phyloP scores from a whole-genome alignment of 805 yeast species.

The Candida alai region DNA sequence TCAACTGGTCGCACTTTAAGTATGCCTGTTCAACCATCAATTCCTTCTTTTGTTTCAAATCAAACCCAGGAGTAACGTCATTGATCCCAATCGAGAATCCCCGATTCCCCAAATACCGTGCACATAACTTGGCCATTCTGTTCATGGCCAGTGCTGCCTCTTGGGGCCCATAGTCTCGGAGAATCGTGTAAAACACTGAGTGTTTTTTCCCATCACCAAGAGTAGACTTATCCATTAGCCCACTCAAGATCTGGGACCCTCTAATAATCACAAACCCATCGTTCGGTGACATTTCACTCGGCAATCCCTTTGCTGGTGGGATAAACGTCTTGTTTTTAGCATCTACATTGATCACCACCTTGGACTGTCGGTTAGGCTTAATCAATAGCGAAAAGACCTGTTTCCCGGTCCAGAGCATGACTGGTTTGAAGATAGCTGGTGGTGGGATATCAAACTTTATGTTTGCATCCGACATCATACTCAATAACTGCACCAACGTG shows the following conservation, averaged over 20 bases:
- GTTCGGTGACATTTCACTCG: slow-evolving; percentile 95
- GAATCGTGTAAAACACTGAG: slow-evolving; percentile 90
- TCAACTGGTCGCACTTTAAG: slow-evolving; percentile 85
- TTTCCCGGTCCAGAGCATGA: slow-evolving; percentile 93
- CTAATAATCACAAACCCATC: slow-evolving; percentile 92
- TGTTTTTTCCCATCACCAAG: slow-evolving; percentile 98
- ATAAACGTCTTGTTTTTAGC: slow-evolving; percentile 88
- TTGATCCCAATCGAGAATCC: slow-evolving; percentile 97
- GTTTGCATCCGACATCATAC: slow-evolving; percentile 95
- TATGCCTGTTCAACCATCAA: slow-evolving; percentile 88
- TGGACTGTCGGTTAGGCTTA: slow-evolving; percentile 70
- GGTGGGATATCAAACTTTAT: slow-evolving; percentile 91
- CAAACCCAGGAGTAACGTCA: slow-evolving; percentile 91
- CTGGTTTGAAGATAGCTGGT: slow-evolving; percentile 90
- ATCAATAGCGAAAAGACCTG: slow-evolving; percentile 88
- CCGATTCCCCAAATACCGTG: slow-evolving; percentile 87
- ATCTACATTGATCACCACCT: slow-evolving; percentile 84
- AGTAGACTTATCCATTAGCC: slow-evolving; percentile 95
- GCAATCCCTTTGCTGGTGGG: slow-evolving; percentile 69
- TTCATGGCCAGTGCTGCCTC: slow-evolving; percentile 97
- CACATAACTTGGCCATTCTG: slow-evolving; percentile 98
- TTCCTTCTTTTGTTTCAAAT: slow-evolving; percentile 75
- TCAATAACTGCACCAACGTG: slow-evolving; percentile 70
- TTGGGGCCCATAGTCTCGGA: slow-evolving; percentile 94
- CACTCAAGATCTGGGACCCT: slow-evolving; percentile 84